Evolutionary conservation across 352 stramenopile species (phyloP).

Genomic region (Globisporangium polare): DNA sequence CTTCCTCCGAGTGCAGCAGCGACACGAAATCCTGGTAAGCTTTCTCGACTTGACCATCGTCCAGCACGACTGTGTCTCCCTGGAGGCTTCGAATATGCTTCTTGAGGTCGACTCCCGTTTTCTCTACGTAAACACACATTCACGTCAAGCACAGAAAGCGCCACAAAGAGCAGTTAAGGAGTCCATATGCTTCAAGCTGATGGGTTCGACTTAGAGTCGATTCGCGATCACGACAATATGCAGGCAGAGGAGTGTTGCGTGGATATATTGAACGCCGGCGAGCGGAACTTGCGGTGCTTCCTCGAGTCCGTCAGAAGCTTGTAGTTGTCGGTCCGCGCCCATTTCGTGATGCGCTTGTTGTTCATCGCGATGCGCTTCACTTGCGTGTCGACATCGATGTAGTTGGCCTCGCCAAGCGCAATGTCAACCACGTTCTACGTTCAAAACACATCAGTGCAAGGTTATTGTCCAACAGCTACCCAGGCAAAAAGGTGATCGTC

Average conservation of each 20-base stretch:
- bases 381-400: conserved; percentile 67
- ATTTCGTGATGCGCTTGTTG: conserved; percentile 87
- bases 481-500: not conserved
- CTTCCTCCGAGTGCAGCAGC: conserved; percentile 65
- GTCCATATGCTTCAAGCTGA: not conserved
- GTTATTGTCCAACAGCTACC: not conserved
- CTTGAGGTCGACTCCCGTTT: conserved; percentile 77
- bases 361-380: conserved; percentile 75
- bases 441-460: not conserved
- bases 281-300: conserved; percentile 37
- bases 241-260: conserved; percentile 34
- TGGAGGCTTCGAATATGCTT: conserved; percentile 77
- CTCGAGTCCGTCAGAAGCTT: conserved; percentile 66
- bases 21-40: conserved; percentile 82
- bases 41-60: conserved; percentile 73
- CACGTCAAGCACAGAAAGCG: conserved; percentile 4
- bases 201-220: not conserved
- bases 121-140: conserved; percentile 58
- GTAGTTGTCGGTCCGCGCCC: conserved; percentile 85
- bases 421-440: conserved; percentile 74
- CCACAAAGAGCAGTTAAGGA: conserved; percentile 41
- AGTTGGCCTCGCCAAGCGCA: conserved; percentile 69
- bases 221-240: conserved; percentile 30
- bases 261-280: conserved; percentile 87
- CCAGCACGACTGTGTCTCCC: conserved; percentile 66